Conservation (phyloP, 2,329 filamentous ascomycete species). For the Xylaria digitata region DNA sequence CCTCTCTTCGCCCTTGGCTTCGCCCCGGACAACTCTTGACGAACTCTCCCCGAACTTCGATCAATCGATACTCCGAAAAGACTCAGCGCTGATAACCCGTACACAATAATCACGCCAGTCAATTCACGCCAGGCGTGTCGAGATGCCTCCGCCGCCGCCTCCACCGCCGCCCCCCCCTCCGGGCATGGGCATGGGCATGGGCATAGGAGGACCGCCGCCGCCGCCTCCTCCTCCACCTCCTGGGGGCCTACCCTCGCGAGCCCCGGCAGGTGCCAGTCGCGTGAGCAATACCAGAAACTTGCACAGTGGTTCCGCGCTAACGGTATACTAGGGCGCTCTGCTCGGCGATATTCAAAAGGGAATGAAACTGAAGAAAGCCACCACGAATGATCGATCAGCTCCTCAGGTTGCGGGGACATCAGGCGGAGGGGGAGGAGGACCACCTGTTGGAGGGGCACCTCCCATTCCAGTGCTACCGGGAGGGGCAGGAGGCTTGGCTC, state of each 20-base stretch:
- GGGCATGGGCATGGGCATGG: constrained; percentile 48
- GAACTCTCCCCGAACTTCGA: neutral
- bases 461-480: constrained; percentile 75
- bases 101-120: neutral
- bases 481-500: constrained; percentile 69
- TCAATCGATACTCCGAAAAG: neutral
- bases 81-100: neutral
- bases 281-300: constrained; percentile 60
- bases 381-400: constrained; percentile 92
- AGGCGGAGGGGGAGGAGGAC: constrained; percentile 64
- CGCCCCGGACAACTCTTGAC: neutral
- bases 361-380: constrained; percentile 80
- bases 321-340: constrained; percentile 75
- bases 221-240: constrained; percentile 75
- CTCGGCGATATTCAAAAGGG: constrained; percentile 90
- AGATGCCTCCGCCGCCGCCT: constrained; percentile 70
- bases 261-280: constrained; percentile 66
- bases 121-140: constrained; percentile 34
- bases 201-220: constrained; percentile 68
- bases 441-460: constrained; percentile 79
- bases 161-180: constrained; percentile 75
- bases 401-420: constrained; percentile 72
- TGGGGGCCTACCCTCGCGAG: constrained; percentile 67
- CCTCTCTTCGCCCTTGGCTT: neutral
- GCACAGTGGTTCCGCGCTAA: constrained; percentile 10